phyloP scores from a whole-genome alignment of 106 monocot species.

The Dioscorea zingiberensis region DNA sequence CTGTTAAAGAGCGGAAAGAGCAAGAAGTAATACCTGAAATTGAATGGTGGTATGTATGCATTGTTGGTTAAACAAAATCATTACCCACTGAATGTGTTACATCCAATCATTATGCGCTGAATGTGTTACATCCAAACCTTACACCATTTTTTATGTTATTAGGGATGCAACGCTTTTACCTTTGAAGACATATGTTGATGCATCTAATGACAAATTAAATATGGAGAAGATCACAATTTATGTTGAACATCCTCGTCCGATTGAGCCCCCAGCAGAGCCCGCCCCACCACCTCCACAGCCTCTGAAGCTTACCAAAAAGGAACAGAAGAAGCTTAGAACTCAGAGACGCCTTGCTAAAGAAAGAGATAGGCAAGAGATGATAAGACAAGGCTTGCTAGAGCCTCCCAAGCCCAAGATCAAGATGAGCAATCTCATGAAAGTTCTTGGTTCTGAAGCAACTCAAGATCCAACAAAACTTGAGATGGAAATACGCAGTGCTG shows the following conservation, averaged over 20 bases:
- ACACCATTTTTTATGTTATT: constrained; percentile 3
- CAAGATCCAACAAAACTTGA: constrained; percentile 92
- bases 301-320: constrained; percentile 83
- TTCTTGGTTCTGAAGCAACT: constrained; percentile 82
- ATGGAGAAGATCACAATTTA: constrained; percentile 81
- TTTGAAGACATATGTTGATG: constrained; percentile 38
- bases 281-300: constrained; percentile 91
- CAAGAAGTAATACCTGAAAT: constrained; percentile 88
- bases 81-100: not conserved
- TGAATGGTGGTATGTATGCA: constrained; percentile 74
- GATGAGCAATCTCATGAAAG: constrained; percentile 98
- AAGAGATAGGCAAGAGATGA: constrained; percentile 97
- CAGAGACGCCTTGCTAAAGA: constrained; percentile 95
- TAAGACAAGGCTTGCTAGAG: constrained; percentile 85
- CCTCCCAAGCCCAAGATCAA: constrained; percentile 95
- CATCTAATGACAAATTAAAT: constrained; percentile 41
- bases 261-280: constrained; percentile 88
- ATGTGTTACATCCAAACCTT: too few relatives aligned
- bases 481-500: constrained; percentile 82
- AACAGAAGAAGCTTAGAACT: constrained; percentile 87
- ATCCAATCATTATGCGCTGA: not conserved
- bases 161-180: constrained; percentile 72
- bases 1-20: constrained; percentile 51
- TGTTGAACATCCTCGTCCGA: constrained; percentile 82
- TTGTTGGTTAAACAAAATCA: not conserved